A percentile compares a stretch with the other conserved stretches of the same genome.
Conservation (phyloP, 306 rosid genomes). For the Cicer bijugum region DNA sequence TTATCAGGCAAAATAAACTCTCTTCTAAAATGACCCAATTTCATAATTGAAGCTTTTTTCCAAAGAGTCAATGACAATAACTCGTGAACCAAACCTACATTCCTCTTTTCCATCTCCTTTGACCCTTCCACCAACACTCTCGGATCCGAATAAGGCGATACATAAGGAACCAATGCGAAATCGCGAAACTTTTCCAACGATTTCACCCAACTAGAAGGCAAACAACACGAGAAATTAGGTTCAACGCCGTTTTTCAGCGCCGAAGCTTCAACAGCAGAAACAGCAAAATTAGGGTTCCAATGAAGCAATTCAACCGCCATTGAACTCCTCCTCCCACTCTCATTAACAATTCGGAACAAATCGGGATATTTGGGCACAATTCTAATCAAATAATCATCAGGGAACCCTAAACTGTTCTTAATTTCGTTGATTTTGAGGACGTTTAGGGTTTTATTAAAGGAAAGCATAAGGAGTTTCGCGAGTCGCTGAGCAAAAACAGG, state of each 20-base stretch:
- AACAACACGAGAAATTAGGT: constrained; percentile 63
- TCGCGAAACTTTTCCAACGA: constrained; percentile 73
- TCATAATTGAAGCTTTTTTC: constrained; percentile 80
- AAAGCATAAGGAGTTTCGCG: constrained; percentile 75
- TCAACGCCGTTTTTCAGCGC: constrained; percentile 49
- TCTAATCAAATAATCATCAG: constrained; percentile 75
- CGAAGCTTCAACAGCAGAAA: constrained; percentile 62
- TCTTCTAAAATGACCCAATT: constrained; percentile 76
- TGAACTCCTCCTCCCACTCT: constrained; percentile 65
- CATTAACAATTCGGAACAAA: constrained; percentile 66
- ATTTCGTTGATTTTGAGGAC: constrained; percentile 70
- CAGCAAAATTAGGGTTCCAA: constrained; percentile 73
- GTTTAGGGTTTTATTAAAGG: constrained; percentile 59
- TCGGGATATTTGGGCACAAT: constrained; percentile 58
- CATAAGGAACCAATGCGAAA: constrained; percentile 65
- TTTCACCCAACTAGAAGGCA: constrained; percentile 81
- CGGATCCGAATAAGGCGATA: constrained; percentile 69
- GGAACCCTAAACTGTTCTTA: constrained; percentile 72
- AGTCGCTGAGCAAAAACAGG: constrained; percentile 53
- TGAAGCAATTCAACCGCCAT: constrained; percentile 75
- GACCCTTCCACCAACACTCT: constrained; percentile 58
- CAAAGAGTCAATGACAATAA: constrained; percentile 76
- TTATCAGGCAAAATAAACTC: constrained; percentile 73
- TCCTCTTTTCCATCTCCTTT: constrained; percentile 81
- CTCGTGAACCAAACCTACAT: constrained; percentile 79